Percentiles rank a stretch among this genome's conserved stretches.
Evolutionary conservation across 1,284 basidiomycete genomes (phyloP).

Genomic region (Sparassis latifolia): DNA sequence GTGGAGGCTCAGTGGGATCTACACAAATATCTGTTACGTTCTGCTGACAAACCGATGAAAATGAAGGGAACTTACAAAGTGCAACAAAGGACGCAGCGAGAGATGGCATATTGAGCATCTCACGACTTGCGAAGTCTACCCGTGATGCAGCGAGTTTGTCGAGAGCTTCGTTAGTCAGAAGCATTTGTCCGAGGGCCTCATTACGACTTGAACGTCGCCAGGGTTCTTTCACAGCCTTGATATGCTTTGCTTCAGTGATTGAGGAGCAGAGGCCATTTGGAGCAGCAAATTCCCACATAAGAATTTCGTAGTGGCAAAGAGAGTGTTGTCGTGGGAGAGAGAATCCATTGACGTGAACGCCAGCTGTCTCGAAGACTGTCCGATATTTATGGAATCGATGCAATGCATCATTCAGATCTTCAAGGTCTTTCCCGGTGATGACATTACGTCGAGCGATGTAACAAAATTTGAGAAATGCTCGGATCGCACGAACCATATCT

Average conservation of each 20-base stretch:
- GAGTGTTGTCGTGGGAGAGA: constrained; percentile 13
- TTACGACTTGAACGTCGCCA: constrained; percentile 16
- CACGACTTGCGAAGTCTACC: constrained; percentile 8
- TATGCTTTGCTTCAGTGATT: constrained; percentile 21
- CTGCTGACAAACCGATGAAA: no score
- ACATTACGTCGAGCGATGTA: constrained; percentile 5
- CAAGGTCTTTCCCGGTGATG: neutral
- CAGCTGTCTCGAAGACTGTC: constrained; percentile 5
- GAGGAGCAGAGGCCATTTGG: constrained; percentile 21
- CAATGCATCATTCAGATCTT: constrained; percentile 4
- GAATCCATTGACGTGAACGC: constrained; percentile 8
- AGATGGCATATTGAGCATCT: constrained; percentile 11
- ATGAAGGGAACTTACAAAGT: no score
- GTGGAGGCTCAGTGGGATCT: no score
- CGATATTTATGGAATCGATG: constrained; percentile 9
- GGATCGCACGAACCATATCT: constrained; percentile 13
- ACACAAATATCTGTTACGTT: no score
- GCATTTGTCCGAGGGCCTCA: constrained; percentile 18
- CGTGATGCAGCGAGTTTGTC: constrained; percentile 14
- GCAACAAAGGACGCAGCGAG: no score
- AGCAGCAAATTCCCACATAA: constrained; percentile 13
- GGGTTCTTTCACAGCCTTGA: constrained; percentile 19
- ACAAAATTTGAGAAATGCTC: constrained; percentile 13
- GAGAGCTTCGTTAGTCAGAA: constrained; percentile 16
- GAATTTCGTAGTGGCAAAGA: constrained; percentile 8